A percentile compares a stretch with the other conserved stretches of the same genome.
Conservation (phyloP, 2,329 filamentous ascomycete species). For the Zopfia rhizophila region DNA sequence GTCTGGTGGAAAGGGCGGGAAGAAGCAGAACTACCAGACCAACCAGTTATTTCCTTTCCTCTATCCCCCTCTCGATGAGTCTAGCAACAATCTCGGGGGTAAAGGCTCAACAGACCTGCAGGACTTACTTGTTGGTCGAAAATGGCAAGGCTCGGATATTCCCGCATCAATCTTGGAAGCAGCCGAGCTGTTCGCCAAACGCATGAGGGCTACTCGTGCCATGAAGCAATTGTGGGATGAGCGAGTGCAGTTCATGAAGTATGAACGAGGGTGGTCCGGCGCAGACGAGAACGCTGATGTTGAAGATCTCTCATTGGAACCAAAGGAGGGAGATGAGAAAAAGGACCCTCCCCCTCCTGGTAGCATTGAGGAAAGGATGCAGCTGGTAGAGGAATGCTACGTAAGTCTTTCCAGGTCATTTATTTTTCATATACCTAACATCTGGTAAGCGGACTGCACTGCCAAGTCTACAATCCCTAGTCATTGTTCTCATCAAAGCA, state of each 20-base stretch:
- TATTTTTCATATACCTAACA: constrained; percentile 12
- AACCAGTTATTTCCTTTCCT: constrained; percentile 99
- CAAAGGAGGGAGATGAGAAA: constrained; percentile 41
- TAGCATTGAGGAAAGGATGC: constrained; percentile 71
- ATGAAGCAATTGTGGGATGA: constrained; percentile 96
- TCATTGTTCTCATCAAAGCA: constrained; percentile 91
- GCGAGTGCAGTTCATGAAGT: constrained; percentile 88
- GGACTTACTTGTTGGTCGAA: constrained; percentile 80
- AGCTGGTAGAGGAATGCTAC: constrained; percentile 85
- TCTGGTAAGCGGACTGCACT: constrained; percentile 73
- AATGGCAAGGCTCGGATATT: constrained; percentile 94
- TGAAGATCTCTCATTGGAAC: constrained; percentile 52
- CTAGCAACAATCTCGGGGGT: constrained; percentile 88
- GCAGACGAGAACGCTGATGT: constrained; percentile 57
- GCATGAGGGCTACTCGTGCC: constrained; percentile 90
- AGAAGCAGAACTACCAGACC: constrained; percentile 99
- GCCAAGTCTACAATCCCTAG: constrained; percentile 88
- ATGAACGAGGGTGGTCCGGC: constrained; percentile 86
- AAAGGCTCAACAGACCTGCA: constrained; percentile 86
- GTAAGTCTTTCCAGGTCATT: constrained; percentile 66
- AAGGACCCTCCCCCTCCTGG: constrained; percentile 55
- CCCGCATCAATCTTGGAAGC: constrained; percentile 95
- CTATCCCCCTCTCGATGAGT: constrained; percentile 90
- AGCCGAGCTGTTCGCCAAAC: constrained; percentile 87
- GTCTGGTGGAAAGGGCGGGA: constrained; percentile 86